Evolutionary conservation across 225 moss, liverwort and hornwort genomes (phyloP).

Genomic region (Lunularia cruciata): DNA sequence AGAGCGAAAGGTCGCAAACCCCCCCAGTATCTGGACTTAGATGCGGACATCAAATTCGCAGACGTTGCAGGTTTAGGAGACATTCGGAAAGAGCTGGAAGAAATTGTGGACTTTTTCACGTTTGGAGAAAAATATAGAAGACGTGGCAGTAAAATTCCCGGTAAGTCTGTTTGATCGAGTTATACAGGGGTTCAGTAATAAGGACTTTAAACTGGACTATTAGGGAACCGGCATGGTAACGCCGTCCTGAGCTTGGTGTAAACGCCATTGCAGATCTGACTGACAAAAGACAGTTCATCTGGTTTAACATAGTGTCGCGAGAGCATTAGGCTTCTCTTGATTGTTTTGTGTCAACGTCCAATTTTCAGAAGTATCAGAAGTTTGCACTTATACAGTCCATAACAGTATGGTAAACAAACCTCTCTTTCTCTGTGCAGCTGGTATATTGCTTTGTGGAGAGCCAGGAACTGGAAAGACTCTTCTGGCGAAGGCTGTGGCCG

Average conservation of each 20-base stretch:
- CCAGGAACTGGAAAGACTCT: conserved; percentile 98
- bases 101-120: conserved; percentile 94
- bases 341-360: too few species aligned
- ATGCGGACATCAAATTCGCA: conserved; percentile 87
- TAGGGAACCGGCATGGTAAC: too few species aligned
- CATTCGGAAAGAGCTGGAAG: conserved; percentile 94
- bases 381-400: too few species aligned
- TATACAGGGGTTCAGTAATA: too few species aligned
- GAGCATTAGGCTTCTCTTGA: too few species aligned
- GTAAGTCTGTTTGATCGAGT: conserved; percentile 33
- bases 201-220: too few species aligned
- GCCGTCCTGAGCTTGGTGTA: too few species aligned
- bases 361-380: too few species aligned
- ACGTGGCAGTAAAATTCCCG: conserved; percentile 92
- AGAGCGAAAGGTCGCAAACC: conserved; percentile 90
- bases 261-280: too few species aligned
- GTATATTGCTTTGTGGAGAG: conserved; percentile 95
- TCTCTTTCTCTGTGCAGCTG: conserved; percentile 69
- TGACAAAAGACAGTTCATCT: too few species aligned
- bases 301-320: too few species aligned
- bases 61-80: conserved; percentile 95
- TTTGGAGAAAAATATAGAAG: conserved; percentile 95
- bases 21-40: conserved; percentile 87
- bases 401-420: too few species aligned
- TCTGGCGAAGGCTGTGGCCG: conserved; percentile 98